Evolutionary conservation across 169 alveolate genomes (phyloP), one percentile per base, ranked within the genome.

Genomic region (Plasmodium malariae): DNA sequence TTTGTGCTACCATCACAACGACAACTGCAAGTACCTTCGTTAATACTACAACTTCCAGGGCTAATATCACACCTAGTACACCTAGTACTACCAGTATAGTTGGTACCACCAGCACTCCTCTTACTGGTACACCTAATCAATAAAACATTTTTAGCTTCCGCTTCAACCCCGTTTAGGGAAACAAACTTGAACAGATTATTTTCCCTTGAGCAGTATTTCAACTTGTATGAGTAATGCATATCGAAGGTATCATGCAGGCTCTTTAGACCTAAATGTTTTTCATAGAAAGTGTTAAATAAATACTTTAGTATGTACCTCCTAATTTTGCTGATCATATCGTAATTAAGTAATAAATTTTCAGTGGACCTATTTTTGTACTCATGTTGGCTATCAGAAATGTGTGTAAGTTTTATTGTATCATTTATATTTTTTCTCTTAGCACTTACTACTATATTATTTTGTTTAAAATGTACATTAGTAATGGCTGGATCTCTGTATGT

Each of bases 201-300:
- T 55, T 80, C 90, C 43, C 14, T 67, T 28, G 21, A 19, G 14
- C 90, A 80, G 37, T 59, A 65, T 40, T 70, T 69, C 34, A 80
- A 69, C 19, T 80, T 80, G 17, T 80, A 80, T 14, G 90, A 28
- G 3, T 40, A 37, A 24, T 80, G 90, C 21, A 80, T 24, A 21
- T 80, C 72, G 30, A 80, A 80, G 14, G 83, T 80, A 26, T 55
- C 67, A 36, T 80, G 57, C 70, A 80, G 49, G 34, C 51, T 80
- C 21, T 80, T 54, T 7, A 80, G 45, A 26, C 80, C 90, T 36
- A 80, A 26, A 36, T 80, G 57, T 49, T 65, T 80, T 80, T 80
- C 90, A 55, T 80, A 80, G 51, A 65, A 80, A 32, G 37, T 80
- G 51, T 80, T 80, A 59, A 80, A 80, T 32, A 80, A 43, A 57